Percentiles rank a stretch among this genome's conserved stretches.
These are phyloP conservation scores for Tuber brumale DNA, from an alignment of 495 filamentous ascomycete species.

Conservation along the genomic window DNA sequence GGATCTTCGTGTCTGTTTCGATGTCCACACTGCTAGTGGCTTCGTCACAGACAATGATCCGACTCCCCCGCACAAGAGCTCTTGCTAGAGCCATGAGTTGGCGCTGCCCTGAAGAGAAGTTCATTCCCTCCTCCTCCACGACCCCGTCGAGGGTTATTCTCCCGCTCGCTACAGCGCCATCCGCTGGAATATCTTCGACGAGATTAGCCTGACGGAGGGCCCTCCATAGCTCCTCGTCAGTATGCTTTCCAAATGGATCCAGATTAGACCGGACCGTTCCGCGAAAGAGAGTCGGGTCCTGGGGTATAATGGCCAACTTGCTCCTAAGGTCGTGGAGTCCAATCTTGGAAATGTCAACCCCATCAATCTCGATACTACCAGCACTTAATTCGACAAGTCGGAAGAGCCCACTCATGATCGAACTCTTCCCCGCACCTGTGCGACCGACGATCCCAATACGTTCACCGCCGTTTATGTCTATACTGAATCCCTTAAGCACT, in stretches of 20 bases:
- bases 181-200: slow-evolving; percentile 50
- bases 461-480: slow-evolving; percentile 77
- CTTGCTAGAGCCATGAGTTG: slow-evolving; percentile 93
- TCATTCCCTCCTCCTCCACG: slow-evolving; percentile 91
- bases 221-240: slow-evolving; percentile 82
- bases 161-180: slow-evolving; percentile 45
- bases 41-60: slow-evolving; percentile 95
- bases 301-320: slow-evolving; percentile 87
- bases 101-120: slow-evolving; percentile 93
- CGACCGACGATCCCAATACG: slow-evolving; percentile 89
- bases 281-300: slow-evolving; percentile 90
- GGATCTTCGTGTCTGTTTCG: slow-evolving; percentile 93
- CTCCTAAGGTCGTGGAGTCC: slow-evolving; percentile 82
- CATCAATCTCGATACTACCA: slow-evolving; percentile 85
- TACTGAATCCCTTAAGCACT: slow-evolving; percentile 68
- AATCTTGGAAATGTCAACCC: slow-evolving; percentile 74
- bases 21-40: slow-evolving; percentile 90
- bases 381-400: slow-evolving; percentile 76
- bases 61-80: slow-evolving; percentile 73
- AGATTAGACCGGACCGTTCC: slow-evolving; percentile 87
- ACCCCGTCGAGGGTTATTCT: slow-evolving; percentile 70
- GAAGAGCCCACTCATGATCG: slow-evolving; percentile 90
- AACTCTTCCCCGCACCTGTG: slow-evolving; percentile 89
- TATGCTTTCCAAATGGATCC: slow-evolving; percentile 84
- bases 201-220: slow-evolving; percentile 74